Evolutionary conservation across 169 alveolate genomes (phyloP), one percentile per base, ranked within the genome.

Genomic region (Plasmodium yoelii): DNA sequence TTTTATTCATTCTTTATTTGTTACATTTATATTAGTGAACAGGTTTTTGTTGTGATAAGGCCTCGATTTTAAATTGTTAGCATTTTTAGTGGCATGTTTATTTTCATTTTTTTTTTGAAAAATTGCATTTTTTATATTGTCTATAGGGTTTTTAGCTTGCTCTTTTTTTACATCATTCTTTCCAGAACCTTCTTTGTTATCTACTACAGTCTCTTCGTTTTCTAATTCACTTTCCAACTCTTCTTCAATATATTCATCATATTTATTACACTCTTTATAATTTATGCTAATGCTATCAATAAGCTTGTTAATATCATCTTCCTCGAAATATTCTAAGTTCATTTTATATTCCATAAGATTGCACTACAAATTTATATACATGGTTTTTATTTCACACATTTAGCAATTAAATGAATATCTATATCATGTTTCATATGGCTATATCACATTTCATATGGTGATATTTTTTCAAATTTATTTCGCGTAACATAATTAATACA

Each of bases 231-330:
- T 69, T 2, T n/a, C 92, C 28, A 13, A 34, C 4, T 77, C 73
- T 57, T 63, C 56, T 34, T 63, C 87, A 13, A 61, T 73, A 47
- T 61, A 84, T 42, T 18, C 39, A 49, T 67, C 92, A 53, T 91
- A 87, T 22, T 88, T 73, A 7, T 34, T 84, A 34, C 86, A 57
- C 51, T 67, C 88, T 61, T 68, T 67, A 73, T 88, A 84, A 24
- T 80, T 92, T 12, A 18, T 59, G 67, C 80, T 72, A 12, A 92
- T 55, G 4, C 46, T 91, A 39, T 75, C 90, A 68, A 87, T 49
- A 26, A 92, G 93, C 24, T 84, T 69, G 22, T 60, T 73, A 22
- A 77, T 72, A 47, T 67, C 94, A 7, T 84, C 69, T 18, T 80
- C 88, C 12, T 87, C 88, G 26, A 69, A 80, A 73, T 68, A 87